Conservation (phyloP, 257 asterid species). For the Penstemon newberryi region DNA sequence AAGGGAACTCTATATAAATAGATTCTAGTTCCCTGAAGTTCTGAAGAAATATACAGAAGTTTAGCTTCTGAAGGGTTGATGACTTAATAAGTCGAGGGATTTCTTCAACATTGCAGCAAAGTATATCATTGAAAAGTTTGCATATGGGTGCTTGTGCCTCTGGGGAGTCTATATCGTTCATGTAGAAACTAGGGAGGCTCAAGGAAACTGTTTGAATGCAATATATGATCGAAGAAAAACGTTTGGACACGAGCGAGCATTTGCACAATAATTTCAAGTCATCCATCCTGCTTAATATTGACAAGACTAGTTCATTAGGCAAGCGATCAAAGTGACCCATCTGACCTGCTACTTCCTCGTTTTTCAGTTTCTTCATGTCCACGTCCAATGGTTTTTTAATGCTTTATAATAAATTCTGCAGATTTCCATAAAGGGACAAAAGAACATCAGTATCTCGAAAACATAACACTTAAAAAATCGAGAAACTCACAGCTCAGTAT, state of each 20-base stretch:
- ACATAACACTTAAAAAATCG: not conserved
- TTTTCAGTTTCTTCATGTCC: slow-evolving; percentile 8
- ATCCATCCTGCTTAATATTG: slow-evolving; percentile 27
- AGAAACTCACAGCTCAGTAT: too few relatives aligned
- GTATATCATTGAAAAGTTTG: not conserved
- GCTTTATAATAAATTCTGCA: not conserved
- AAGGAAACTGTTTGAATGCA: slow-evolving; percentile 13
- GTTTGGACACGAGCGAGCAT: slow-evolving; percentile 36
- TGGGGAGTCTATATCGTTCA: slow-evolving; percentile 3
- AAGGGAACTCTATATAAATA: slow-evolving; percentile 29
- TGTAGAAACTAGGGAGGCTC: slow-evolving; percentile 11
- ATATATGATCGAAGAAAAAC: slow-evolving; percentile 14
- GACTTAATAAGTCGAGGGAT: slow-evolving; percentile 20
- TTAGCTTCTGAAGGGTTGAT: slow-evolving; percentile 20
- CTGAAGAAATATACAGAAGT: slow-evolving; percentile 26
- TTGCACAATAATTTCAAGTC: slow-evolving; percentile 28
- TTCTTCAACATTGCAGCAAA: slow-evolving; percentile 17
- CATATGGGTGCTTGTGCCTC: not conserved
- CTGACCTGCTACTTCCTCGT: not conserved
- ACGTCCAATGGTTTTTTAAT: not conserved
- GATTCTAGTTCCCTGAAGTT: slow-evolving; percentile 32
- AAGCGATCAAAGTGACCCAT: slow-evolving; percentile 23
- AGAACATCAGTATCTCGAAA: not conserved
- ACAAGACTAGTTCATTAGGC: slow-evolving; percentile 26
- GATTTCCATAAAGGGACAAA: not conserved